phyloP scores from a whole-genome alignment of 179 eudicot genomes.

The Beta corolliflora region DNA sequence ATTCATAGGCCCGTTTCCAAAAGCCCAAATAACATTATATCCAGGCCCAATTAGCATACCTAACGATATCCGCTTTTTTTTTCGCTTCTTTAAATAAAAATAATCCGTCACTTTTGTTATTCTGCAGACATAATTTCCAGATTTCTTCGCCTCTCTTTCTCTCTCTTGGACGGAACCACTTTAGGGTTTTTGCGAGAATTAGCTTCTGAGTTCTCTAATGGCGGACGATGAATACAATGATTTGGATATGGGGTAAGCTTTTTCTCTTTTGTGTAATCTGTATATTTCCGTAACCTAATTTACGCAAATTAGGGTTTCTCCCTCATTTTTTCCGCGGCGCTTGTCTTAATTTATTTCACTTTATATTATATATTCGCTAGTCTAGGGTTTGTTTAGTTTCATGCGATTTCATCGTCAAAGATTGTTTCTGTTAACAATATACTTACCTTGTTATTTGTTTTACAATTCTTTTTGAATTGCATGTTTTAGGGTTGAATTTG shows the following conservation, averaged over 20 bases:
- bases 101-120: too few relatives aligned
- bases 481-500: too few relatives aligned
- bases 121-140: not conserved
- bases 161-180: not conserved
- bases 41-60: too few relatives aligned
- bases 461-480: too few relatives aligned
- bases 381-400: not conserved
- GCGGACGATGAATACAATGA: conserved; percentile 85
- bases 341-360: too few relatives aligned
- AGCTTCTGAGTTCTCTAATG: conserved; percentile 41
- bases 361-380: not conserved
- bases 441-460: too few relatives aligned
- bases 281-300: not conserved
- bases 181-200: conserved; percentile 6
- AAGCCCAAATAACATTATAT: too few relatives aligned
- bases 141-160: not conserved
- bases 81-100: too few relatives aligned
- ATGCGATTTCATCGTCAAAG: not conserved
- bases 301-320: not conserved
- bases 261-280: not conserved
- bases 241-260: conserved; percentile 53
- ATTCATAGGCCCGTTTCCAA: too few relatives aligned
- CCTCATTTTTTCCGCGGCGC: too few relatives aligned
- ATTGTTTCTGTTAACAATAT: too few relatives aligned
- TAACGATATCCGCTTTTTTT: too few relatives aligned